Evolutionary conservation across 352 stramenopile species (phyloP).

Genomic region (Globisporangium rhizosaccharum): DNA sequence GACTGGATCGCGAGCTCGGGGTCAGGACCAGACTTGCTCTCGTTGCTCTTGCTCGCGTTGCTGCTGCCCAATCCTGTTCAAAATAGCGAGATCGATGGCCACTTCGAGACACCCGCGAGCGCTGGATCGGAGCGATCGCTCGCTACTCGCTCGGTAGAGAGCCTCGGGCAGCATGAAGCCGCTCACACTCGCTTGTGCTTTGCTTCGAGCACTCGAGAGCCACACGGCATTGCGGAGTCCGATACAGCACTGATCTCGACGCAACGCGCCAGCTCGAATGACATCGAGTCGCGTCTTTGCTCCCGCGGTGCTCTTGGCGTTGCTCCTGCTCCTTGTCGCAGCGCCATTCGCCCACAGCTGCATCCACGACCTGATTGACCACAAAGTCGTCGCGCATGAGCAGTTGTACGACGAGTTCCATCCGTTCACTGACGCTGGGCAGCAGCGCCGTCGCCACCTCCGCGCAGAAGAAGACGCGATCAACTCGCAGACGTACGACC

Average conservation of each 20-base stretch:
- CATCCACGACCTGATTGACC: constrained; percentile 22
- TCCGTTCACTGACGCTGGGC: constrained; percentile 11
- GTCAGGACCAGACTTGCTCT: no score
- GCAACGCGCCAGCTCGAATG: not conserved
- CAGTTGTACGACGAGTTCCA: constrained; percentile 13
- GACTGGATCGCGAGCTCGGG: no score
- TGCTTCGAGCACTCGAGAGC: not conserved
- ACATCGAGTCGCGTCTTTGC: not conserved
- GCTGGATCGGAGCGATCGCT: no score
- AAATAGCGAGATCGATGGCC: no score
- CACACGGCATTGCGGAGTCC: not conserved
- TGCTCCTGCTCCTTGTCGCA: constrained; percentile 1
- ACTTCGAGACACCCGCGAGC: no score
- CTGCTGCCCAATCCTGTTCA: no score
- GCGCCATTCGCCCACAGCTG: constrained; percentile 2
- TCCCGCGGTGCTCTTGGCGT: not conserved
- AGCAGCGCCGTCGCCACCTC: not conserved
- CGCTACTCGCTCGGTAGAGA: no score
- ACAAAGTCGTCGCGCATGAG: constrained; percentile 15
- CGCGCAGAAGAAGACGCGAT: constrained; percentile 8
- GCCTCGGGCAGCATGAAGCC: not conserved
- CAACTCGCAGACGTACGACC: constrained; percentile 34
- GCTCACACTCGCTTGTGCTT: constrained; percentile 1
- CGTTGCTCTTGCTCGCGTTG: no score
- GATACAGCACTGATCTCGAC: no score